Evolutionary conservation across 192 early-diverging fungal genomes (phyloP).

Genomic region (Phlyctochytrium planicorne): DNA sequence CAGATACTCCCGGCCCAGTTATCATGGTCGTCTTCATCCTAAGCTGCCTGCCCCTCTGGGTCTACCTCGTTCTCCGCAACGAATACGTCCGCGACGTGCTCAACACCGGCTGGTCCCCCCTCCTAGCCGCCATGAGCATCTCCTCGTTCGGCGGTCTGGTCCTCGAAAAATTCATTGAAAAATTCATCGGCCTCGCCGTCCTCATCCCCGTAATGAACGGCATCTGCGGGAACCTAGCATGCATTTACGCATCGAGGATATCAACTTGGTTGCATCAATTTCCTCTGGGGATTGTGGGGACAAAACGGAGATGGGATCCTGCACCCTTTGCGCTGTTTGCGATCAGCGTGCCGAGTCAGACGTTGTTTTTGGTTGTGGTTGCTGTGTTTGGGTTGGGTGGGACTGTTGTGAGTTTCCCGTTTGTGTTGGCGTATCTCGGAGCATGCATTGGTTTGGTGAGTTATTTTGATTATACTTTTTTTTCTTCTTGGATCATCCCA

Average conservation of each 20-base stretch:
- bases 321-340: constrained; percentile 18
- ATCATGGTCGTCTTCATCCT: constrained; percentile 12
- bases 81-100: constrained; percentile 62
- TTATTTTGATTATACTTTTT: constrained; percentile 11
- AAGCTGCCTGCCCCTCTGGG: constrained; percentile 19
- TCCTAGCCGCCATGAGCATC: constrained; percentile 72
- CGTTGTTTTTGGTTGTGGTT: constrained; percentile 24
- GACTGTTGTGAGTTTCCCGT: constrained; percentile 8
- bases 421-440: constrained; percentile 8
- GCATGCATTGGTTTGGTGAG: constrained; percentile 10
- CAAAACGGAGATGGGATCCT: constrained; percentile 10
- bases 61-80: constrained; percentile 27
- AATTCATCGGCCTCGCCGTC: constrained; percentile 63
- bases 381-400: constrained; percentile 19
- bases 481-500: background rate
- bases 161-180: constrained; percentile 65
- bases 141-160: constrained; percentile 64
- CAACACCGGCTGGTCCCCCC: constrained; percentile 70
- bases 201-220: constrained; percentile 70
- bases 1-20: background rate
- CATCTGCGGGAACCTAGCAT: constrained; percentile 34
- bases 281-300: constrained; percentile 10
- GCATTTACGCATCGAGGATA: constrained; percentile 33
- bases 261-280: constrained; percentile 35
- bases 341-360: constrained; percentile 24